Evolutionary conservation across 2,329 filamentous ascomycete species (phyloP).

Genomic region (Zasmidium citrigriseum): DNA sequence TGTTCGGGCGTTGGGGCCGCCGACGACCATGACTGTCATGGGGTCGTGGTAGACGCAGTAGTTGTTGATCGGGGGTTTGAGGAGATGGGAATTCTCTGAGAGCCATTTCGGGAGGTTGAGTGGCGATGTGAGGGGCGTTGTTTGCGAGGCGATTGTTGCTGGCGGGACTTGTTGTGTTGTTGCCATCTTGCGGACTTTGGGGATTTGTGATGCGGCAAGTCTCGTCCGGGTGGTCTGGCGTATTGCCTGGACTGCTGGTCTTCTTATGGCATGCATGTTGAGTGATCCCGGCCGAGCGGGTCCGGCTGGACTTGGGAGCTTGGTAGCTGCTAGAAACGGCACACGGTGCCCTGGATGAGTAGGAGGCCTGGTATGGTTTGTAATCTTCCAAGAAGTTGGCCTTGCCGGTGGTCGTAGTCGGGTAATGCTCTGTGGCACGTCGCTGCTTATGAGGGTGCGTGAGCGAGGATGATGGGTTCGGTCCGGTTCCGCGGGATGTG

Average conservation of each 20-base stretch:
- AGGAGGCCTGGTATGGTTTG: not conserved
- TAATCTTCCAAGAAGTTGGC: not conserved
- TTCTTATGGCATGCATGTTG: not conserved
- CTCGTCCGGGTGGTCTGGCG: not conserved
- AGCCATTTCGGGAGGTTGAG: slow-evolving; percentile 62
- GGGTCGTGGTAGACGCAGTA: slow-evolving; percentile 91
- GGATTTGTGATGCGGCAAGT: not conserved
- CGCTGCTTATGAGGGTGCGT: not conserved
- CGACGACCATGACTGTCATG: slow-evolving; percentile 89
- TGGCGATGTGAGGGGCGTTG: slow-evolving; percentile 31
- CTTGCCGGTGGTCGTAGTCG: not conserved
- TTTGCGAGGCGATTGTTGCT: not conserved
- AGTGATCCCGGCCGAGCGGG: not conserved
- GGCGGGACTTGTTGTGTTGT: not conserved
- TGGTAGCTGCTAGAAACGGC: not conserved
- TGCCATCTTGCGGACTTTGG: not conserved
- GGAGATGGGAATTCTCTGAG: slow-evolving; percentile 83
- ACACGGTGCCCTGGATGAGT: not conserved
- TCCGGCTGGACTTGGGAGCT: too few species aligned
- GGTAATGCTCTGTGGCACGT: not conserved
- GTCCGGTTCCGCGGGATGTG: too few species aligned
- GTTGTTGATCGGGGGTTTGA: slow-evolving; percentile 94
- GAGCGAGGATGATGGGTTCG: not conserved
- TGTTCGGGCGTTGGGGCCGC: slow-evolving; percentile 91
- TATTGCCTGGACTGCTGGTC: not conserved